Percentiles rank a stretch among this genome's conserved stretches.
Evolutionary conservation across 768 basidiomycete species (phyloP).

Genomic region (Suillus bovinus): DNA sequence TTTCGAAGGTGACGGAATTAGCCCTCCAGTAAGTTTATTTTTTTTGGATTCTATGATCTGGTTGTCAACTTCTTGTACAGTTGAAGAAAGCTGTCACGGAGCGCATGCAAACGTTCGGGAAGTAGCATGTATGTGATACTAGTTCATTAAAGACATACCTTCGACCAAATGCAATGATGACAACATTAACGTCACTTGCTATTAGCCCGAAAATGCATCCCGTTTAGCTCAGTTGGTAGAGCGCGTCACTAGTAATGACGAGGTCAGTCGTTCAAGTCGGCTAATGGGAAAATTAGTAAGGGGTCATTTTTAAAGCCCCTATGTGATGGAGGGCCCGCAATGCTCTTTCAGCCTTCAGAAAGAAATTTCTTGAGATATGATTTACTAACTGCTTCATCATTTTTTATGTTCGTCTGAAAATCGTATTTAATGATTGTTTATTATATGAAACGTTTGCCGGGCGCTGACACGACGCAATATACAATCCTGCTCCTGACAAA

Average conservation of each 20-base stretch:
- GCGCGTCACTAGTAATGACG: conserved; percentile 73
- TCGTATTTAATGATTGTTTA: background rate
- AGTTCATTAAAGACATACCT: background rate
- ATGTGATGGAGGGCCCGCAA: too few relatives aligned
- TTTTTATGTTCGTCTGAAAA: background rate
- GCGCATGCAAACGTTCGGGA: conserved; percentile 19
- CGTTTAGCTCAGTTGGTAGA: conserved; percentile 51
- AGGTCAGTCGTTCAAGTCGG: conserved; percentile 69
- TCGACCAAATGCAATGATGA: background rate
- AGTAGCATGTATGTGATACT: background rate
- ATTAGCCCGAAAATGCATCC: conserved; percentile 14
- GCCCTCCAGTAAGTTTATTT: conserved; percentile 55
- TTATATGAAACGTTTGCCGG: background rate
- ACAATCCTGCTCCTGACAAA: background rate
- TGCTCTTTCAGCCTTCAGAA: background rate
- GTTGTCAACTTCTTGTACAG: conserved; percentile 17
- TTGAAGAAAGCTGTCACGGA: conserved; percentile 31
- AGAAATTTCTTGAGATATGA: background rate
- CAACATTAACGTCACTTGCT: background rate
- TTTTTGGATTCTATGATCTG: background rate
- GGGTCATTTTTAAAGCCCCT: background rate
- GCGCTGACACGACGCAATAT: background rate
- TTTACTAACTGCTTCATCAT: too few relatives aligned
- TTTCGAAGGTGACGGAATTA: conserved; percentile 69
- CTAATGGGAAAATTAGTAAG: conserved; percentile 40